A percentile compares a stretch with the other conserved stretches of the same genome.
Conservation (phyloP, 306 rosid species). For the Cicer pinnatifidum region DNA sequence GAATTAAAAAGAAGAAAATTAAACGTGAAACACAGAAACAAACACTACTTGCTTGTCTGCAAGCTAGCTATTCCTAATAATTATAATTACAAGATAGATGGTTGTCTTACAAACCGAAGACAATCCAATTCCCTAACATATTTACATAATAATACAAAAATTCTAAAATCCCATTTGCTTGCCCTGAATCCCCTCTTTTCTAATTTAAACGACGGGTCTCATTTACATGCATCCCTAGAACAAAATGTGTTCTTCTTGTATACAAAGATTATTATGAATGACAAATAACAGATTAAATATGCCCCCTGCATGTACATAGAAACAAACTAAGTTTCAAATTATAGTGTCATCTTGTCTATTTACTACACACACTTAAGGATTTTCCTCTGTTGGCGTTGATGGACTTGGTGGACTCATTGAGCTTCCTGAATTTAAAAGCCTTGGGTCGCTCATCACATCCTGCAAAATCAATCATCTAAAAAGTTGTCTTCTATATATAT, state of each 20-base stretch:
- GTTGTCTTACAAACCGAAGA: neutral
- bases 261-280: neutral
- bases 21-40: too few species aligned
- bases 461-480: conserved; percentile 40
- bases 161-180: neutral
- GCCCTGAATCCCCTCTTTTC: neutral
- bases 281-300: neutral
- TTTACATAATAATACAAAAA: conserved; percentile 32
- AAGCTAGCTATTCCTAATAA: too few species aligned
- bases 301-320: conserved; percentile 14
- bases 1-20: too few species aligned
- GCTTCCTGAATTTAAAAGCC: conserved; percentile 46
- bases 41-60: too few species aligned
- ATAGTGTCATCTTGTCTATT: neutral
- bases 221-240: conserved; percentile 1
- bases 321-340: conserved; percentile 6
- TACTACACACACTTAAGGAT: conserved; percentile 3
- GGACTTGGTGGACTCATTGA: conserved; percentile 40
- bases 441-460: conserved; percentile 67
- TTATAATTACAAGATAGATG: too few species aligned
- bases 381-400: conserved; percentile 44
- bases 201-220: neutral
- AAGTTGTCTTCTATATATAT: neutral
- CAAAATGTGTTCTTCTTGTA: neutral
- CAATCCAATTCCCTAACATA: conserved; percentile 18